These are phyloP conservation scores for Suhomyces coccinellae DNA, from an alignment of 1,139 yeast genomes.

Conservation along the genomic window DNA sequence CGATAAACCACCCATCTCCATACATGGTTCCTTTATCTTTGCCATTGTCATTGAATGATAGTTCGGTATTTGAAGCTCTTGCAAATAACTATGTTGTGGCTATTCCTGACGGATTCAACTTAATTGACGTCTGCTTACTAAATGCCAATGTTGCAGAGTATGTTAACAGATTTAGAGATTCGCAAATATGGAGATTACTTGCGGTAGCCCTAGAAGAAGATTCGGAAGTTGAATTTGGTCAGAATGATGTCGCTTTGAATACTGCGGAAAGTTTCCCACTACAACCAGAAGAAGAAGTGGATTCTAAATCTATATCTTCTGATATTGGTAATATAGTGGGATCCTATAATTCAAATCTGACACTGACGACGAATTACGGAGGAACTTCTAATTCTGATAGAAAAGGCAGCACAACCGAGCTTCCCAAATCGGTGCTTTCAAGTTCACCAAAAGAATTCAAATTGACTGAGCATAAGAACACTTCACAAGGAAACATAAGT, in stretches of 20 bases:
- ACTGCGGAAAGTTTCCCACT: neutral
- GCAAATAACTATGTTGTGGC: constrained; percentile 43
- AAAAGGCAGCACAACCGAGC: constrained; percentile 5
- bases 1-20: constrained; percentile 37
- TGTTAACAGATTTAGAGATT: constrained; percentile 54
- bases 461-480: constrained; percentile 11
- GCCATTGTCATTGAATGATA: constrained; percentile 47
- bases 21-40: constrained; percentile 46
- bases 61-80: constrained; percentile 40
- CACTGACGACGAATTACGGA: constrained; percentile 45
- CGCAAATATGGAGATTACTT: constrained; percentile 71
- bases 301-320: constrained; percentile 37
- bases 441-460: constrained; percentile 7
- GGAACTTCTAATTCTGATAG: constrained; percentile 13
- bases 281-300: constrained; percentile 15
- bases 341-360: constrained; percentile 46
- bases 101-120: constrained; percentile 50
- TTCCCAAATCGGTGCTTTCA: constrained; percentile 4
- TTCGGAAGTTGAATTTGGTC: neutral
- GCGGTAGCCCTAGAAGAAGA: constrained; percentile 56
- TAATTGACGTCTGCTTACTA: constrained; percentile 55
- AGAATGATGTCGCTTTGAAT: neutral
- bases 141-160: constrained; percentile 62
- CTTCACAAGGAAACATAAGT: constrained; percentile 25
- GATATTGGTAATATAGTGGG: constrained; percentile 47